Evolutionary conservation across 1,139 yeast species (phyloP).

Genomic region (Spencermartinsiella ligniputridi): DNA sequence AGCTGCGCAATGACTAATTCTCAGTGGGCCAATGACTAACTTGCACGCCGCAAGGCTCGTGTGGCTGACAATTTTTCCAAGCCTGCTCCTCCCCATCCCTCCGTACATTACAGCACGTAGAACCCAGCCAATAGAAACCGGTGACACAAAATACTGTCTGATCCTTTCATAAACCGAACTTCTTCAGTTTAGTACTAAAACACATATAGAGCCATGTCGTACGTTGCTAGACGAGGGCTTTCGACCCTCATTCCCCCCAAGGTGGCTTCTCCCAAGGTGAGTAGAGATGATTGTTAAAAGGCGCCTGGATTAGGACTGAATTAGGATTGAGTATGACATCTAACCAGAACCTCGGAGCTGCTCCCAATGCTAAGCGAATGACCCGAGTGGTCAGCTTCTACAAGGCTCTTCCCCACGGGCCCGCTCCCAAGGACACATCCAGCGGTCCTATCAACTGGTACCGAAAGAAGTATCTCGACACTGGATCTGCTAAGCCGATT

Average conservation of each 20-base stretch:
- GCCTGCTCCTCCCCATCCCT: neutral
- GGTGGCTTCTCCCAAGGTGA: constrained; percentile 91
- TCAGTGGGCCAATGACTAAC: too few species aligned
- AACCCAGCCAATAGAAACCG: neutral
- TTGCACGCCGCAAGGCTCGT: too few species aligned
- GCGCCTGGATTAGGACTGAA: neutral
- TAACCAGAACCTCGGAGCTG: constrained; percentile 77
- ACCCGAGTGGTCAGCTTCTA: constrained; percentile 91
- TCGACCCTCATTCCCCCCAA: constrained; percentile 98
- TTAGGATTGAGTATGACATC: too few species aligned
- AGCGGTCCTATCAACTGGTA: constrained; percentile 60
- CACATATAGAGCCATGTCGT: constrained; percentile 50
- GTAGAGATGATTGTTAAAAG: constrained; percentile 34
- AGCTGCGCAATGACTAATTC: too few species aligned
- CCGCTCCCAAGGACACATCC: constrained; percentile 71
- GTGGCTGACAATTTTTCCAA: too few species aligned
- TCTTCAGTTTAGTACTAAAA: too few species aligned
- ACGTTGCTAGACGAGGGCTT: constrained; percentile 84
- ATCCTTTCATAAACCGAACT: neutral
- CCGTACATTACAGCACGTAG: constrained; percentile 2
- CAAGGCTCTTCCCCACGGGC: constrained; percentile 94
- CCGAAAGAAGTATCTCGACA: constrained; percentile 65
- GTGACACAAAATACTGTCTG: neutral
- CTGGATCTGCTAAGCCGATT: constrained; percentile 69
- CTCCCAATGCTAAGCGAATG: constrained; percentile 97